Percentiles rank a stretch among this genome's conserved stretches.
These are phyloP conservation scores for Pichia sp. DNA, from an alignment of 1,139 yeast genomes.

Conservation along the genomic window DNA sequence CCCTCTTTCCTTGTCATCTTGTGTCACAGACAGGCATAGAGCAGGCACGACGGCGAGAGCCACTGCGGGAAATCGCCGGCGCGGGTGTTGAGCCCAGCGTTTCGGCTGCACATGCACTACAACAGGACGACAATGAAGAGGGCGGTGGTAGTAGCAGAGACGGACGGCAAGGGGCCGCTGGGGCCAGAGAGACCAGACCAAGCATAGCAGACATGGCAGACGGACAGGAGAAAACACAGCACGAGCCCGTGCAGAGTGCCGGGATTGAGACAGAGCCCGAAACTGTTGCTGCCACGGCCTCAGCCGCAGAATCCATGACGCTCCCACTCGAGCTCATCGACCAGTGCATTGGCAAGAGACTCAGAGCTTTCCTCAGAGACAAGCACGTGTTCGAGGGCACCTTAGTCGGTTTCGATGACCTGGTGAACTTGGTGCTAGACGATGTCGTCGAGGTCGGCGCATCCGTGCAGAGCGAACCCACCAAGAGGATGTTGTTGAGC, in stretches of 20 bases:
- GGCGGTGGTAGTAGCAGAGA: not conserved
- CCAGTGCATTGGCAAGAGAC: slow-evolving; percentile 74
- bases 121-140: not conserved
- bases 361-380: slow-evolving; percentile 74
- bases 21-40: not conserved
- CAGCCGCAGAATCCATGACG: slow-evolving; percentile 15
- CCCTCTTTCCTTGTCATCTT: not conserved
- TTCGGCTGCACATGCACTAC: not conserved
- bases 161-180: not conserved
- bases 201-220: not conserved
- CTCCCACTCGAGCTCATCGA: slow-evolving; percentile 85
- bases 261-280: too few relatives aligned
- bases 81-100: not conserved
- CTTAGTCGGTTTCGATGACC: slow-evolving; percentile 89
- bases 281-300: not conserved
- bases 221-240: not conserved
- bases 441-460: slow-evolving; percentile 65
- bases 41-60: not conserved
- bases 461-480: slow-evolving; percentile 35
- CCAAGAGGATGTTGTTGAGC: slow-evolving; percentile 63
- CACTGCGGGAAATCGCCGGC: not conserved
- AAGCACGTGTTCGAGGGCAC: slow-evolving; percentile 81
- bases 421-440: slow-evolving; percentile 85
- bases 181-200: not conserved
- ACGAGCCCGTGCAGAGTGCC: not conserved